Evolutionary conservation across 345 rosid genomes (phyloP).

Genomic region (Gossypium raimondii): DNA sequence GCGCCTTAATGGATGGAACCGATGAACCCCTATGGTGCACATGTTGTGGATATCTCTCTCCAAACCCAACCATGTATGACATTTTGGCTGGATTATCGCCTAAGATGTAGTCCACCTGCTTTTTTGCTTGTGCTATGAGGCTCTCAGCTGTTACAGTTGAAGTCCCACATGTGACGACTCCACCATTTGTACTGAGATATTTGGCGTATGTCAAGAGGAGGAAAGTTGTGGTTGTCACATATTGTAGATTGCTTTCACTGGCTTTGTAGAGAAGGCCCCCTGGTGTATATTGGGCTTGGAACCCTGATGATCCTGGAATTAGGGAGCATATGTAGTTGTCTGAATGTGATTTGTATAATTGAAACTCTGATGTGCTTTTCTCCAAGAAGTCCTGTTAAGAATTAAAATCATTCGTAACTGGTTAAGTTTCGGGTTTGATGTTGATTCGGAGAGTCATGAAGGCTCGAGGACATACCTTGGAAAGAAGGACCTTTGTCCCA

Average conservation of each 20-base stretch:
- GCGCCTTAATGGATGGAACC: constrained; percentile 50
- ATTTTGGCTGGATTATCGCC: constrained; percentile 77
- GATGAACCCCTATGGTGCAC: constrained; percentile 94
- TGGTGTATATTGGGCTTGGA: constrained; percentile 66
- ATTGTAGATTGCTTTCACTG: constrained; percentile 63
- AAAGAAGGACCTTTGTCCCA: constrained; percentile 64
- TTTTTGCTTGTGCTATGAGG: constrained; percentile 50
- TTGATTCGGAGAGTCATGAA: background rate
- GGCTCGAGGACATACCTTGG: constrained; percentile 37
- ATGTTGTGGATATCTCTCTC: constrained; percentile 59
- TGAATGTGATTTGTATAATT: constrained; percentile 54
- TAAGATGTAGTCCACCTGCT: constrained; percentile 76
- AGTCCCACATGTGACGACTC: constrained; percentile 38
- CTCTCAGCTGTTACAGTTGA: constrained; percentile 33
- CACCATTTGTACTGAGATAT: constrained; percentile 44
- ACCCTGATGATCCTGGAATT: constrained; percentile 50
- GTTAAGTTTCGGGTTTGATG: background rate
- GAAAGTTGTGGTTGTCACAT: constrained; percentile 57
- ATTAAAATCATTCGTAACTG: background rate
- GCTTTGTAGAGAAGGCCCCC: constrained; percentile 70
- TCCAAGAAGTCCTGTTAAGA: constrained; percentile 51
- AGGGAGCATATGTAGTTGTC: constrained; percentile 69
- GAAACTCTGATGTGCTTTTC: constrained; percentile 40
- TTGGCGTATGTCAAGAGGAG: constrained; percentile 63
- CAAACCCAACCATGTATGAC: constrained; percentile 93